A percentile compares a stretch with the other conserved stretches of the same genome.
Conservation (phyloP, 2,329 filamentous ascomycete species). For the Aspergillus intermedius region DNA sequence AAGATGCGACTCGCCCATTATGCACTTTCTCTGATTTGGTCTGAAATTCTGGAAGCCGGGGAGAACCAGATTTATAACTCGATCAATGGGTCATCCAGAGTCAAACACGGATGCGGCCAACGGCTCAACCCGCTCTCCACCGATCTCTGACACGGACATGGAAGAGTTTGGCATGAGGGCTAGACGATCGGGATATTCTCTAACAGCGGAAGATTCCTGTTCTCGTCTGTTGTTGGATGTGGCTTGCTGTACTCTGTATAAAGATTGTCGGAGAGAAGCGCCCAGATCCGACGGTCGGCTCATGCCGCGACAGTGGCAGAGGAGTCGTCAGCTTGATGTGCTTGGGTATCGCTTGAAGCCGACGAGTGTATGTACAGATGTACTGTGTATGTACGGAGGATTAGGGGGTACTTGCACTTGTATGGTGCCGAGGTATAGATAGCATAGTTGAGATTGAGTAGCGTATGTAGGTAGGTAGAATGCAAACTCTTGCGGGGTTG, state of each 20-base stretch:
- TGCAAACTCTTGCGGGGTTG: no score
- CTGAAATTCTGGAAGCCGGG: not conserved
- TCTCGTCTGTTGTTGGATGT: not conserved
- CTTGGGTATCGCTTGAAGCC: not conserved
- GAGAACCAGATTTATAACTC: not conserved
- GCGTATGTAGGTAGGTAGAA: no score
- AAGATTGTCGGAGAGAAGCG: conserved; percentile 4
- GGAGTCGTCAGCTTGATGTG: conserved; percentile 3
- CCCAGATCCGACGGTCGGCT: conserved; percentile 10
- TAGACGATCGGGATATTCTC: not conserved
- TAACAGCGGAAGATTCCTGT: not conserved
- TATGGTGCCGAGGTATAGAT: no score
- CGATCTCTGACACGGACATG: not conserved
- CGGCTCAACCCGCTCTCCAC: not conserved
- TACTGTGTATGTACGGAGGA: no score
- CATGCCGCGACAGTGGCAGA: conserved; percentile 2
- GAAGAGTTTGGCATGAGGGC: not conserved
- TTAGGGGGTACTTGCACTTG: no score
- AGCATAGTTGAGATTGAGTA: no score
- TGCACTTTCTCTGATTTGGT: not conserved
- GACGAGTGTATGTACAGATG: not conserved
- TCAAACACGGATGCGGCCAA: not conserved
- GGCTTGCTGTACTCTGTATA: not conserved
- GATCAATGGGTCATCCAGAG: not conserved
- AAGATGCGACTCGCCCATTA: not conserved